Evolutionary conservation across 2,329 filamentous ascomycete species (phyloP).

Genomic region (Monilinia polystroma): DNA sequence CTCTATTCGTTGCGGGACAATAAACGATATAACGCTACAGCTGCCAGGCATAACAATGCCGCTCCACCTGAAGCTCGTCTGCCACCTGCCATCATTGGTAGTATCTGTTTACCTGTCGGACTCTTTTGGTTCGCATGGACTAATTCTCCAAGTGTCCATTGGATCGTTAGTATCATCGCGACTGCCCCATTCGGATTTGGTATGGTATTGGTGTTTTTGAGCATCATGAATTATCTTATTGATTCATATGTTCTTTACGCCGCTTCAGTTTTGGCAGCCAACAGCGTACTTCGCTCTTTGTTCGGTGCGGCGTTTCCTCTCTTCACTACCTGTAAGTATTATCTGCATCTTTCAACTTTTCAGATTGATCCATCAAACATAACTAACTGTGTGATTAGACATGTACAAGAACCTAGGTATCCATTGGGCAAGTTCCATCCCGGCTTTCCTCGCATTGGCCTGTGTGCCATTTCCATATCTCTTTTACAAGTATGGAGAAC

Average conservation of each 20-base stretch:
- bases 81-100: constrained; percentile 60
- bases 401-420: constrained; percentile 54
- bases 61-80: constrained; percentile 67
- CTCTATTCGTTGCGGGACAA: constrained; percentile 56
- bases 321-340: constrained; percentile 54
- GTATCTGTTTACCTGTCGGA: constrained; percentile 59
- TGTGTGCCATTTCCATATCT: constrained; percentile 74
- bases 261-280: constrained; percentile 72
- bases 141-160: constrained; percentile 55
- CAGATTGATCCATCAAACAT: not conserved
- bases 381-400: constrained; percentile 19
- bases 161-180: constrained; percentile 50
- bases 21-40: constrained; percentile 48
- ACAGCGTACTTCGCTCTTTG: constrained; percentile 67
- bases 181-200: constrained; percentile 45
- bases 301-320: constrained; percentile 71
- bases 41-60: constrained; percentile 45
- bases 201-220: constrained; percentile 63
- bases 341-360: not conserved
- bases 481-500: constrained; percentile 70
- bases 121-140: constrained; percentile 71
- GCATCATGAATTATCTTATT: constrained; percentile 64
- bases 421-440: constrained; percentile 73
- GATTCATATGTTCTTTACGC: constrained; percentile 72
- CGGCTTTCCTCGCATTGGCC: constrained; percentile 69